These are phyloP conservation scores for Calonectria crousiana DNA, from an alignment of 2,329 filamentous ascomycete species.

Conservation along the genomic window DNA sequence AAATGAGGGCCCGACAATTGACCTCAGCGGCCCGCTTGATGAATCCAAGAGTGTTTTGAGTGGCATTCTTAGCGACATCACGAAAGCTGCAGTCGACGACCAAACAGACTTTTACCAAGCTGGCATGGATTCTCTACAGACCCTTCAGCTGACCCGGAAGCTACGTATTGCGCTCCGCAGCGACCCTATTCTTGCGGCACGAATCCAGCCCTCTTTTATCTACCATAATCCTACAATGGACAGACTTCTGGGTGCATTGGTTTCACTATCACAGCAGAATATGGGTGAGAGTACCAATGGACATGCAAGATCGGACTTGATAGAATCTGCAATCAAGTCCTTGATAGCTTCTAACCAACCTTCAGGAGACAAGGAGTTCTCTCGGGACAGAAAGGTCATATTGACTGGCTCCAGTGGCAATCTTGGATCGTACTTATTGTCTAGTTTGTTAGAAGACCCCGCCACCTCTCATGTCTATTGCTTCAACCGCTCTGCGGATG, in stretches of 20 bases:
- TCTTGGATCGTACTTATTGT: background rate
- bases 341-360: background rate
- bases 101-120: background rate
- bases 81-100: background rate
- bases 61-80: background rate
- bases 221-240: background rate
- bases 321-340: background rate
- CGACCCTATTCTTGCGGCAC: background rate
- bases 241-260: background rate
- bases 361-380: background rate
- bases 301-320: background rate
- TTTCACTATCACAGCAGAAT: background rate
- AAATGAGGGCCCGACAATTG: background rate
- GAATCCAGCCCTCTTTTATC: background rate
- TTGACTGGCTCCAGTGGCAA: background rate
- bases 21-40: background rate
- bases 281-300: too few species aligned
- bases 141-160: background rate
- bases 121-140: conserved; percentile 1
- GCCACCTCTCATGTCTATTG: background rate
- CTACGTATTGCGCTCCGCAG: background rate
- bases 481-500: background rate
- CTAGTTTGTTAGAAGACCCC: background rate
- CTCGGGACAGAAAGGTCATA: background rate
- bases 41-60: background rate